Evolutionary conservation across 257 asterid genomes (phyloP).

Genomic region (Voacanga thouarsii): DNA sequence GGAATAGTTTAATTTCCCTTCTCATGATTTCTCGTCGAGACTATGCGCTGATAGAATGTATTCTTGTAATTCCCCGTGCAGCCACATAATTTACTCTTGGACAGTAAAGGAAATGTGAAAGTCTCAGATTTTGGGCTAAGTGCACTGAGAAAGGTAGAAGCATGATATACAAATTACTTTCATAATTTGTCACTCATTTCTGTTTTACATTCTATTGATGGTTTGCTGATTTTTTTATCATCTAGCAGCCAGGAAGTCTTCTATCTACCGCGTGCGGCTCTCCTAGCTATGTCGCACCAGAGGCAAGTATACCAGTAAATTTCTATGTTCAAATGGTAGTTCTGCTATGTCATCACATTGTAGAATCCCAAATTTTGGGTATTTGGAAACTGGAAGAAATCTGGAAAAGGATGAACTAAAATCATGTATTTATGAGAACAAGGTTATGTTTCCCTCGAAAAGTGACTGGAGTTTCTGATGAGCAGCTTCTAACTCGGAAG

Average conservation of each 20-base stretch:
- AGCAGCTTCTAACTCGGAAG: conserved; percentile 24
- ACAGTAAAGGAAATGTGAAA: conserved; percentile 25
- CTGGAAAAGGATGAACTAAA: neutral
- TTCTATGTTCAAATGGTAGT: neutral
- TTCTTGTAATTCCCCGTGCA: conserved; percentile 10
- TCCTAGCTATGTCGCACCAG: conserved; percentile 35
- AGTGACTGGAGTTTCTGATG: conserved; percentile 4
- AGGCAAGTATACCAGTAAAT: conserved; percentile 12
- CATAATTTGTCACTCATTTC: neutral
- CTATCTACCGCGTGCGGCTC: conserved; percentile 35
- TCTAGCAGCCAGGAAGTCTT: conserved; percentile 21
- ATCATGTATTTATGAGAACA: neutral
- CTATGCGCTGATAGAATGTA: neutral
- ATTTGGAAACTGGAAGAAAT: neutral
- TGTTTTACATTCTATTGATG: neutral
- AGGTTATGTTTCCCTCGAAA: neutral
- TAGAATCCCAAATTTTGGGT: no score
- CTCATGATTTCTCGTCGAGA: conserved; percentile 1
- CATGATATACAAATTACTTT: neutral
- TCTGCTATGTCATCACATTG: neutral
- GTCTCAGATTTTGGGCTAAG: conserved; percentile 37
- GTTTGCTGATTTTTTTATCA: neutral
- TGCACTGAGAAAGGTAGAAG: conserved; percentile 22
- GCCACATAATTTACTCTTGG: conserved; percentile 36
- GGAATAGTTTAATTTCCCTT: neutral